Base-by-base conservation (phyloP, 306 rosid genomes). In the Malus sieversii region DNA sequence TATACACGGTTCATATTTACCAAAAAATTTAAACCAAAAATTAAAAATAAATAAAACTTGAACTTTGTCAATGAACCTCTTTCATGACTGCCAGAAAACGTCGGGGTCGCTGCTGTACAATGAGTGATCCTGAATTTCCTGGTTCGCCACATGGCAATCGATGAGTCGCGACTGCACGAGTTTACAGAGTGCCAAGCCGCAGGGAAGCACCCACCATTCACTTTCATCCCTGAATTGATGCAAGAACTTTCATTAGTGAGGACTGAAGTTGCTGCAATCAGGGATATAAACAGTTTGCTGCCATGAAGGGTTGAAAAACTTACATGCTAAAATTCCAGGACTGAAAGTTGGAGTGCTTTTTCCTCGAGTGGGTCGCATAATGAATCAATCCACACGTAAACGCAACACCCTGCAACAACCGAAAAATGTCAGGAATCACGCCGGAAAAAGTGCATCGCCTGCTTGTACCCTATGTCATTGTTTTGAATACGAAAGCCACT, bases 141-240 rank as follows among this genome's bases (percentile, higher is more conserved):
- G 99, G 85, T 92, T 95, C 27, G 99, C 97, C 64, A 89, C 92
- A 45, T 92, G 99, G 78, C 82, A 80, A 81, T 92, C 95, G 45
- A 95, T 85, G 45, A 95, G 96, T 4, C 93, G 92, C 2, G 93
- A 91, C 84, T 95, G 97, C 79, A 95, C 82, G 19, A 92, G 53
- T 84, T 95, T 95, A 80, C 93, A 90, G 65, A 90, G 75, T 23
- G 88, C 86, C 76, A 95, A 85, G 61, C 97, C 92, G 61, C 85
- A 82, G 72, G 99, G 97, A 84, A 92, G 97, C 86, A 95, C 84
- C 99, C 99, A 95, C 97, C 99, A 95, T 79, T 90, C 99, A 80
- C 96, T 95, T 84, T 86, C 99, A 84, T 95, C 97, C 97, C 99
- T 93, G 92, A 74, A 75, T 82, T 33, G 57, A 68, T 16, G 69